Base-by-base conservation (phyloP, 2,329 filamentous ascomycete genomes). In the Fusarium sp. region DNA sequence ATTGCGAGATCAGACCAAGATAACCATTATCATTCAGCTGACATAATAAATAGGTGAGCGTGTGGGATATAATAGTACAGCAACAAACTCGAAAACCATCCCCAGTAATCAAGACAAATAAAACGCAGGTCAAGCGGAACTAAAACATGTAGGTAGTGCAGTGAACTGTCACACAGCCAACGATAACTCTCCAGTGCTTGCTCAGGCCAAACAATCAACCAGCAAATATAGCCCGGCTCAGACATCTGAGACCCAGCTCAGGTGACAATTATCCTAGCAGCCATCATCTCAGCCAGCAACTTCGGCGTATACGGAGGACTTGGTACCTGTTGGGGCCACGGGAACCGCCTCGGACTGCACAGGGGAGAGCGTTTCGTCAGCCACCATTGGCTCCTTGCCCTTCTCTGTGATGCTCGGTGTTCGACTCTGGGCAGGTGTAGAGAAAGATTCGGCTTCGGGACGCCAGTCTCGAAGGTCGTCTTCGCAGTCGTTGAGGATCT, bases 401-500 rank as follows among this genome's bases (percentile, higher is more conserved):
- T 82, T 82, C 58, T 73, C 80, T 68, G 75, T 75, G 11, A 75
- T 57, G 34, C 75, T 77, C 22, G 79, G 74, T 10, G 72, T 73
- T 24, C 70, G 76, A 18, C 71, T 74, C 37, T 79, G 75, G 8
- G 66, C 56, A 22, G 74, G 73, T 2, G 77, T 78, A 24, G 66
- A 68, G 65, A 78, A 80, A n/a, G 69, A 47, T 59, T 86, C 85
- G 9, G 76, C 70, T 61, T 87, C 85, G 5, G 86, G 85, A 64
- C 85, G 85, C 94, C 96, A 98, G 45, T 90, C 89, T 64, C 92
- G 90, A 70, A 99, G 90, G 76, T 97, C 94, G 63, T 94, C 92
- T 83, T 99, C 96, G 47, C 95, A 95, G 72, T 98, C 95, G 79
- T 97, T 96, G 29, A 99, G 89, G 54, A 98, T 90, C 81, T 97